A percentile compares a stretch with the other conserved stretches of the same genome.
phyloP scores from a whole-genome alignment of 202 grass and related monocot species.

The Cymbopogon flexuosus region DNA sequence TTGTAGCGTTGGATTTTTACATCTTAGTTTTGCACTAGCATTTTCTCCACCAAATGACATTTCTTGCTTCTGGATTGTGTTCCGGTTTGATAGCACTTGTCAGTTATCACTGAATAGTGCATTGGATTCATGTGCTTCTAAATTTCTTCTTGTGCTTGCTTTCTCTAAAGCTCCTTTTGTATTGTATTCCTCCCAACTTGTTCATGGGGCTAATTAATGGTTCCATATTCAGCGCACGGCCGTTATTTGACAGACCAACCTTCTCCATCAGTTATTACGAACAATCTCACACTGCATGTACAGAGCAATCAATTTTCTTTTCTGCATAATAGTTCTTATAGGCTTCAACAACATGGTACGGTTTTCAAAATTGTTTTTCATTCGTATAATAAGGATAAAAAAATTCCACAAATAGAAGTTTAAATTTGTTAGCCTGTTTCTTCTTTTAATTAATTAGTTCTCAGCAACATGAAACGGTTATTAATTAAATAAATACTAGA shows the following conservation, averaged over 20 bases:
- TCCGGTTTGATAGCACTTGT: background rate
- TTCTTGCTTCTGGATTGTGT: background rate
- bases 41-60: background rate
- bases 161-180: background rate
- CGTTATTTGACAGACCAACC: background rate
- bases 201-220: too few species aligned
- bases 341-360: background rate
- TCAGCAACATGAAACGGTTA: background rate
- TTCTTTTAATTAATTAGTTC: constrained; percentile 16
- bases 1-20: background rate
- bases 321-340: background rate
- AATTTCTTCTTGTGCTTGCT: background rate
- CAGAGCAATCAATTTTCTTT: background rate
- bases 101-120: background rate
- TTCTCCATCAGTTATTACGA: background rate
- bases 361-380: background rate
- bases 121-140: background rate
- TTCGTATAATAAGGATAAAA: background rate
- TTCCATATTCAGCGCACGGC: background rate
- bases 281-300: background rate
- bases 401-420: constrained; percentile 17
- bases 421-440: constrained; percentile 13
- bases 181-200: background rate
- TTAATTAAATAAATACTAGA: background rate
- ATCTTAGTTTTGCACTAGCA: background rate